These are phyloP conservation scores for Leishmania major DNA, from an alignment of 208 protist species.

Conservation along the genomic window DNA sequence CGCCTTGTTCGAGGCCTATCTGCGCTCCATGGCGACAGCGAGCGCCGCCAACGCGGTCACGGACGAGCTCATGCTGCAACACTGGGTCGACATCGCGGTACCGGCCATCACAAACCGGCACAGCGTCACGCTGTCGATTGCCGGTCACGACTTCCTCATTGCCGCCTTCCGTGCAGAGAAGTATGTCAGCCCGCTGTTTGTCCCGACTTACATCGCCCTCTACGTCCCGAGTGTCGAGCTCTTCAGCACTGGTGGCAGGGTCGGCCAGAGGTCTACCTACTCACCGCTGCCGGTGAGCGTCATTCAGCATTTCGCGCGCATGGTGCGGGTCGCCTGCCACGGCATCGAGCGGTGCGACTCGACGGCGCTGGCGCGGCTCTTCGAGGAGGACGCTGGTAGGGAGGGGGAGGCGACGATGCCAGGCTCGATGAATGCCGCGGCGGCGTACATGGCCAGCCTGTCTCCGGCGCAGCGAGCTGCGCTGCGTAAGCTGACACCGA, in stretches of 20 bases:
- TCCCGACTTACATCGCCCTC: slow-evolving; percentile 74
- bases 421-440: slow-evolving; percentile 9
- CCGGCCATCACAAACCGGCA: slow-evolving; percentile 43
- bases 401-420: slow-evolving; percentile 15
- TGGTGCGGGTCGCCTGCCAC: slow-evolving; percentile 53
- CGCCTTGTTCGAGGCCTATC: slow-evolving; percentile 68
- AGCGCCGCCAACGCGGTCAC: slow-evolving; percentile 57
- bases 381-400: slow-evolving; percentile 40
- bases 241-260: background rate
- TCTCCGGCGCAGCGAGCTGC: slow-evolving; percentile 24
- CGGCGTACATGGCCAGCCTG: slow-evolving; percentile 18
- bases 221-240: slow-evolving; percentile 43
- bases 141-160: slow-evolving; percentile 71
- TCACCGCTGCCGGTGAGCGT: slow-evolving; percentile 51
- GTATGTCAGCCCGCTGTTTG: slow-evolving; percentile 68
- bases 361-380: slow-evolving; percentile 34
- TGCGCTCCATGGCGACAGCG: slow-evolving; percentile 58
- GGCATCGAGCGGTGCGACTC: slow-evolving; percentile 65
- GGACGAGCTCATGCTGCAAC: slow-evolving; percentile 55
- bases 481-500: slow-evolving; percentile 57
- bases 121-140: slow-evolving; percentile 48
- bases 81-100: slow-evolving; percentile 69
- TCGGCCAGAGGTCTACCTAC: slow-evolving; percentile 27
- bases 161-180: slow-evolving; percentile 62
- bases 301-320: slow-evolving; percentile 67